These are phyloP conservation scores for Hypomyces rosellus DNA, from an alignment of 2,329 filamentous ascomycete genomes.

Conservation along the genomic window DNA sequence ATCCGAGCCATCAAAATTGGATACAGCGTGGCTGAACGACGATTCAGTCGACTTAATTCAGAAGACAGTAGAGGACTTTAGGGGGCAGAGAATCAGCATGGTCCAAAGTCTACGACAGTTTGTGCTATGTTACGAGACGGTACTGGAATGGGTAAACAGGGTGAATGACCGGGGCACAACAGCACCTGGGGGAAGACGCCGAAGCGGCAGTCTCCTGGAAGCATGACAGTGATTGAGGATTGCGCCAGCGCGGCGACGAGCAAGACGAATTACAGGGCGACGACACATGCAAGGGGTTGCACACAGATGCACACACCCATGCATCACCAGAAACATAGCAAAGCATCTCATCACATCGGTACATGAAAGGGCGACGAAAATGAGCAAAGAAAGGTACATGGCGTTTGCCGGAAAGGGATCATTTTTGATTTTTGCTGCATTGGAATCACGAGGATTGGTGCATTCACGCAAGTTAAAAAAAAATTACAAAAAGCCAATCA, in stretches of 20 bases:
- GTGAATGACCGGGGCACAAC: slow-evolving; percentile 31
- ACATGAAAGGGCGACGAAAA: too few species aligned
- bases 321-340: too few species aligned
- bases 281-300: too few species aligned
- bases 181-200: slow-evolving; percentile 16
- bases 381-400: too few species aligned
- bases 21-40: slow-evolving; percentile 61
- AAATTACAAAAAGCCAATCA: too few species aligned
- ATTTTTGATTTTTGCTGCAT: too few species aligned
- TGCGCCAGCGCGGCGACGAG: background rate
- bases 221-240: slow-evolving; percentile 4
- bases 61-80: slow-evolving; percentile 84
- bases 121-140: slow-evolving; percentile 92
- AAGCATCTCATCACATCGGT: too few species aligned
- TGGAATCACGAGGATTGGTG: too few species aligned
- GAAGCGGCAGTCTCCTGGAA: slow-evolving; percentile 29
- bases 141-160: slow-evolving; percentile 74
- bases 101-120: slow-evolving; percentile 91
- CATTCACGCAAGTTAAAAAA: too few species aligned
- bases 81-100: slow-evolving; percentile 86
- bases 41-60: slow-evolving; percentile 73
- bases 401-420: too few species aligned
- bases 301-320: too few species aligned
- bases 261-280: too few species aligned
- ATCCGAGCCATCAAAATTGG: slow-evolving; percentile 20